Conservation (phyloP, 208 protist species). For the Naegleria gruberi region DNA sequence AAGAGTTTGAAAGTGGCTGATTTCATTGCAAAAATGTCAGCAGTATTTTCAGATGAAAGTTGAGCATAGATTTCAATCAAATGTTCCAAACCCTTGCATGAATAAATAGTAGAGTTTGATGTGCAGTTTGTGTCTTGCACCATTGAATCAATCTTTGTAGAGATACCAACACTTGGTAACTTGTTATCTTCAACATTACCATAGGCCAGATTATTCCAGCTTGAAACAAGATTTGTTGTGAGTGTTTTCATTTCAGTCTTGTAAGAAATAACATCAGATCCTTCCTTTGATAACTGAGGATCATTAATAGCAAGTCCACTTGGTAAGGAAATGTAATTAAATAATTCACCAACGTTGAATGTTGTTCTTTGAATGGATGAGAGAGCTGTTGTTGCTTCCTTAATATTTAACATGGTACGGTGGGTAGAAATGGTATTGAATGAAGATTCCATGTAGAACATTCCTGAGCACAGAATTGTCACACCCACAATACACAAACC, state of each 20-base stretch:
- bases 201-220: background rate
- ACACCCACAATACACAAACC: background rate
- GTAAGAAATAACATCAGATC: background rate
- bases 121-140: background rate
- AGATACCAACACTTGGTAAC: background rate
- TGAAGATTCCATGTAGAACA: background rate
- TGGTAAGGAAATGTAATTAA: background rate
- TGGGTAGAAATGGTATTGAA: background rate
- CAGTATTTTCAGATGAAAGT: background rate
- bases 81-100: background rate
- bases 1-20: background rate
- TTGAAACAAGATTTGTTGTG: background rate
- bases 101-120: background rate
- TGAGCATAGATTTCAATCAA: background rate
- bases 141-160: background rate
- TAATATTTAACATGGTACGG: background rate
- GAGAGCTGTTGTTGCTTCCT: background rate
- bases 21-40: background rate
- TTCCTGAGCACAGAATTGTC: background rate
- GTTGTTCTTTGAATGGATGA: background rate
- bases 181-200: background rate
- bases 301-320: background rate
- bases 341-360: background rate
- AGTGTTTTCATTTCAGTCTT: background rate
- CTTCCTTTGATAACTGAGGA: background rate